Evolutionary conservation across 345 rosid genomes (phyloP).

Genomic region (Boechera stricta): DNA sequence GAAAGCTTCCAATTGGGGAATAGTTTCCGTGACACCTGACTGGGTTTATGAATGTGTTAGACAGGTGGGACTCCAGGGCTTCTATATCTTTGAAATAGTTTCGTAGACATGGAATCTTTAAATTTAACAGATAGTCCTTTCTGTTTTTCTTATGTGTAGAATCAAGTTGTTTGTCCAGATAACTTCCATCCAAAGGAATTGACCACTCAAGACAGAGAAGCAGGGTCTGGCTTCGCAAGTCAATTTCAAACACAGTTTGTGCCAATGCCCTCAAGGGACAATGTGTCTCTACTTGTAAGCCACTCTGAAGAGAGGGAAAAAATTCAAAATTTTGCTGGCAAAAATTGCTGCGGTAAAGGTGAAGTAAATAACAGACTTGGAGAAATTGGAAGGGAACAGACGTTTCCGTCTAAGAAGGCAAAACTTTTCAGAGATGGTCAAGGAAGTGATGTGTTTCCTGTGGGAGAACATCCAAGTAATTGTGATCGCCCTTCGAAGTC

Average conservation of each 20-base stretch:
- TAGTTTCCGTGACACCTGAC: slow-evolving; percentile 63
- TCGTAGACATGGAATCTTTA: slow-evolving; percentile 14
- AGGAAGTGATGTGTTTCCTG: slow-evolving; percentile 42
- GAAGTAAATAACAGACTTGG: slow-evolving; percentile 40
- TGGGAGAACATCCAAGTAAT: slow-evolving; percentile 49
- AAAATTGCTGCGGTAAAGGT: slow-evolving; percentile 36
- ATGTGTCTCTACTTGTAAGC: slow-evolving; percentile 56
- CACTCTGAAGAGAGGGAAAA: slow-evolving; percentile 54
- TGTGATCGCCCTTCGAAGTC: slow-evolving; percentile 43
- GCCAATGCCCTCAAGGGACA: slow-evolving; percentile 54
- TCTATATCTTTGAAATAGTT: slow-evolving; percentile 28
- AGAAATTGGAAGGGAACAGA: slow-evolving; percentile 50
- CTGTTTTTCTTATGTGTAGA: slow-evolving; percentile 54
- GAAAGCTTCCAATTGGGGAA: slow-evolving; percentile 79
- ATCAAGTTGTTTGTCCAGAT: slow-evolving; percentile 66
- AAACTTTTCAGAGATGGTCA: slow-evolving; percentile 54
- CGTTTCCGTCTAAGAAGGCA: slow-evolving; percentile 56
- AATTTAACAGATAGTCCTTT: slow-evolving; percentile 9
- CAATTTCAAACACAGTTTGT: slow-evolving; percentile 71
- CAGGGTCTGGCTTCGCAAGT: slow-evolving; percentile 67
- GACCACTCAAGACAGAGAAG: slow-evolving; percentile 69
- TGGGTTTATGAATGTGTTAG: slow-evolving; percentile 91
- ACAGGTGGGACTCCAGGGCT: slow-evolving; percentile 58
- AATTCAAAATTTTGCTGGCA: slow-evolving; percentile 38
- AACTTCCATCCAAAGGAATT: slow-evolving; percentile 74